These are phyloP conservation scores for Clarireedia homoeocarpa DNA, from an alignment of 2,329 filamentous ascomycete genomes.

Conservation along the genomic window DNA sequence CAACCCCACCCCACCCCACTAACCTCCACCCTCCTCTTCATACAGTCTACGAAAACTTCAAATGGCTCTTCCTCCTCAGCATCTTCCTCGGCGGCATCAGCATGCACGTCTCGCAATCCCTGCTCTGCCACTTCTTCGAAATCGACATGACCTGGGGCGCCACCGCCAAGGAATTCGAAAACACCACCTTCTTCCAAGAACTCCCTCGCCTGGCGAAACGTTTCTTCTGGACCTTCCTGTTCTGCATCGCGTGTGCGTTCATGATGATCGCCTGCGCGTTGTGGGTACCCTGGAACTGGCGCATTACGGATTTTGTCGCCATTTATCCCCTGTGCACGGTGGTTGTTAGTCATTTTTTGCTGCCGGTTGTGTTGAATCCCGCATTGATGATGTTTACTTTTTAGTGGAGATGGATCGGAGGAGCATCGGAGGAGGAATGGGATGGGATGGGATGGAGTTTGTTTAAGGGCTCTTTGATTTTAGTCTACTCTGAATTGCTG, in stretches of 20 bases:
- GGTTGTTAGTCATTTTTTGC: constrained; percentile 56
- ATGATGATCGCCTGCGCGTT: constrained; percentile 55
- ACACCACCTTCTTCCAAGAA: constrained; percentile 79
- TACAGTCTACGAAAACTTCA: constrained; percentile 56
- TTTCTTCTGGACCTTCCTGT: constrained; percentile 40
- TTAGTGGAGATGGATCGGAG: neutral
- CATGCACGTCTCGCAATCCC: constrained; percentile 71
- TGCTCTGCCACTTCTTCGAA: constrained; percentile 76
- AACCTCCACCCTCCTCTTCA: constrained; percentile 29
- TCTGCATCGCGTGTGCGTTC: constrained; percentile 46
- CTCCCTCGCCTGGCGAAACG: constrained; percentile 69
- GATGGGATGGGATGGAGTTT: too few species aligned
- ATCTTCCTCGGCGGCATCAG: constrained; percentile 79
- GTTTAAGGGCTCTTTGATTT: too few species aligned
- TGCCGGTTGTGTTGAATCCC: constrained; percentile 70
- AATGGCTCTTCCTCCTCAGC: constrained; percentile 65
- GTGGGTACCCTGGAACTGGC: constrained; percentile 59
- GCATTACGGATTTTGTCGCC: constrained; percentile 64
- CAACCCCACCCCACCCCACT: neutral
- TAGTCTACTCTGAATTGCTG: too few species aligned
- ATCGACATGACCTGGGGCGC: constrained; percentile 83
- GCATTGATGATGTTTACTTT: constrained; percentile 61
- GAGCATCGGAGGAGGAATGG: too few species aligned
- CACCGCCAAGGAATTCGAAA: constrained; percentile 74
- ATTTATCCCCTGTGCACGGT: constrained; percentile 70